Evolutionary conservation across 2,329 filamentous ascomycete species (phyloP).

Genomic region (Calonectria multiphialidica): DNA sequence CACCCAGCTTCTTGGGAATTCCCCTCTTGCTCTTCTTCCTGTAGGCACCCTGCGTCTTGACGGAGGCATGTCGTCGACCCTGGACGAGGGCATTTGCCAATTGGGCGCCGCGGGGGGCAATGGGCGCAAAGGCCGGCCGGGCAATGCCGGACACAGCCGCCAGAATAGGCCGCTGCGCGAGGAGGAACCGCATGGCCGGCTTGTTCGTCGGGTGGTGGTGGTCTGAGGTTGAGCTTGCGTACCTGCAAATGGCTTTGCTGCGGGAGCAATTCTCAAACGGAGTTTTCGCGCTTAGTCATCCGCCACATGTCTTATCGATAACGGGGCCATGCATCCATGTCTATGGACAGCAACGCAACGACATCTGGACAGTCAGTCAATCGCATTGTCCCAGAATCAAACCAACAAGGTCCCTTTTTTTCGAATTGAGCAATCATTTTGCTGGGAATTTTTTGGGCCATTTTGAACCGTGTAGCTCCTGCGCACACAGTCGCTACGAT

Average conservation of each 20-base stretch:
- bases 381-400: neutral
- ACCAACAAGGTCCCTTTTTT: neutral
- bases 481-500: slow-evolving; percentile 39
- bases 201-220: slow-evolving; percentile 49
- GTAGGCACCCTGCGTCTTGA: slow-evolving; percentile 76
- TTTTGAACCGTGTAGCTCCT: neutral
- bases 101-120: slow-evolving; percentile 41
- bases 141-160: slow-evolving; percentile 51
- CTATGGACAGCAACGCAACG: slow-evolving; percentile 41
- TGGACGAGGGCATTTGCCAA: slow-evolving; percentile 57
- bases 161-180: slow-evolving; percentile 60
- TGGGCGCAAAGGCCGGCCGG: slow-evolving; percentile 38
- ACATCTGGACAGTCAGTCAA: neutral
- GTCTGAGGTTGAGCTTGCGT: slow-evolving; percentile 44
- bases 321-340: slow-evolving; percentile 5
- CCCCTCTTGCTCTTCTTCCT: slow-evolving; percentile 73
- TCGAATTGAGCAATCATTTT: neutral
- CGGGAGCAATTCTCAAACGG: slow-evolving; percentile 35
- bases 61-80: slow-evolving; percentile 67
- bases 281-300: slow-evolving; percentile 47
- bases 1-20: slow-evolving; percentile 86
- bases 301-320: slow-evolving; percentile 42
- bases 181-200: slow-evolving; percentile 59
- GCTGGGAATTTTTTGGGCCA: neutral
- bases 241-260: slow-evolving; percentile 26